Conservation (phyloP, 1,284 basidiomycete species). For the Irpex rosettiformis region DNA sequence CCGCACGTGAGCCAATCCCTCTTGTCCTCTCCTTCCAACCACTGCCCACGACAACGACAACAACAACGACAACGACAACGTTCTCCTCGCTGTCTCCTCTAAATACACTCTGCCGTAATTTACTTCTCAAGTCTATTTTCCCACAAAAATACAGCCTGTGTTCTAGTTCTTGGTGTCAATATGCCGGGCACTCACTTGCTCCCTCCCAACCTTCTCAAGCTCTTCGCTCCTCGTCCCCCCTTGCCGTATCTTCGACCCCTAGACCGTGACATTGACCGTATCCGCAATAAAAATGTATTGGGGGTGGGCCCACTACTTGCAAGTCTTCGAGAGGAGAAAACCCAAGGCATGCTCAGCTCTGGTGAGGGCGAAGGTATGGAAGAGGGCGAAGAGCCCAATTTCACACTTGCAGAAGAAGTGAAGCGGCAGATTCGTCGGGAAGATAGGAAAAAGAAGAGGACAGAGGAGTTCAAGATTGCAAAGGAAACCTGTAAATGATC, state of each 20-base stretch:
- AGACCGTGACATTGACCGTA: conserved; percentile 76
- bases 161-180: conserved; percentile 16
- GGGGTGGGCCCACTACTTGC: conserved; percentile 75
- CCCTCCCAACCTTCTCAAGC: conserved; percentile 90
- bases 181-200: conserved; percentile 87
- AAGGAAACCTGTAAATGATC: conserved; percentile 67
- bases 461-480: conserved; percentile 76
- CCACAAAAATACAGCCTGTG: background rate
- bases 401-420: conserved; percentile 74
- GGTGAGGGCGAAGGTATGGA: conserved; percentile 63
- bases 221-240: conserved; percentile 89
- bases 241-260: conserved; percentile 83
- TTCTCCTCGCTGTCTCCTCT: background rate
- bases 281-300: conserved; percentile 64
- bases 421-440: conserved; percentile 77
- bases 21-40: conserved; percentile 16
- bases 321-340: conserved; percentile 75
- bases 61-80: conserved; percentile 9
- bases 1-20: conserved; percentile 2
- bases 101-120: background rate
- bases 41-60: conserved; percentile 11
- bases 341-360: conserved; percentile 58
- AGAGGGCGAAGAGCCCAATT: conserved; percentile 76
- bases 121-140: background rate
- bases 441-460: conserved; percentile 75